A percentile compares a stretch with the other conserved stretches of the same genome.
Evolutionary conservation across 257 asterid species (phyloP).

Genomic region (Capsicum chinense): DNA sequence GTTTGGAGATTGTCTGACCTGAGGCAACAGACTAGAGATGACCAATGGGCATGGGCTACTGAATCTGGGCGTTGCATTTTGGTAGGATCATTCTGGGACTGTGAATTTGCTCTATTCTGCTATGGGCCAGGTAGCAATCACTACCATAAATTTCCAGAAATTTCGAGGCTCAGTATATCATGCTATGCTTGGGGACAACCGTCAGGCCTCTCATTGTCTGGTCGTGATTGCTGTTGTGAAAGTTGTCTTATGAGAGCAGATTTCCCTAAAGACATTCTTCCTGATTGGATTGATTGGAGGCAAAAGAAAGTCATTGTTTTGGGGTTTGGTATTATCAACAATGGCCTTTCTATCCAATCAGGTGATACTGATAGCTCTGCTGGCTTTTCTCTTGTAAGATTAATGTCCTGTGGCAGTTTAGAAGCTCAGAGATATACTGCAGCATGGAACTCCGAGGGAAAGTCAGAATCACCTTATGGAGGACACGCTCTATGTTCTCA

Average conservation of each 20-base stretch:
- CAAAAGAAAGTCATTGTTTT: conserved; percentile 58
- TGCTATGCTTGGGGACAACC: conserved; percentile 71
- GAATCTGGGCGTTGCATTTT: conserved; percentile 77
- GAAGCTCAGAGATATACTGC: conserved; percentile 70
- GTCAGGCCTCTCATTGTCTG: conserved; percentile 51
- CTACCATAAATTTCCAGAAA: conserved; percentile 39
- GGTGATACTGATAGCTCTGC: conserved; percentile 46
- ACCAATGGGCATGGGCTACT: conserved; percentile 56
- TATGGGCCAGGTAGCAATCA: conserved; percentile 59
- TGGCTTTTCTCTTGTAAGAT: conserved; percentile 61
- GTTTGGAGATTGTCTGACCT: conserved; percentile 62
- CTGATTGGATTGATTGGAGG: conserved; percentile 86
- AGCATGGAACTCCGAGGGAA: conserved; percentile 45
- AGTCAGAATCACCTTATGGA: conserved; percentile 44
- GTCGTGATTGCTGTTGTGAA: conserved; percentile 60
- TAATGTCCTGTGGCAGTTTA: conserved; percentile 76
- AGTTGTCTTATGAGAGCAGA: conserved; percentile 61
- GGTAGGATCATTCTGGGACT: conserved; percentile 85
- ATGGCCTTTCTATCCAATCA: conserved; percentile 42
- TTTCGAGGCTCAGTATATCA: conserved; percentile 50
- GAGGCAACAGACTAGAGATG: conserved; percentile 51
- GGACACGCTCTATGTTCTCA: conserved; percentile 42
- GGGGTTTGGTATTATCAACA: conserved; percentile 69
- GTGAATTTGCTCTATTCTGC: conserved; percentile 62
- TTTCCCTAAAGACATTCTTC: conserved; percentile 51